Evolutionary conservation across 2,329 filamentous ascomycete species (phyloP).

Genomic region (Fusarium nygamai): DNA sequence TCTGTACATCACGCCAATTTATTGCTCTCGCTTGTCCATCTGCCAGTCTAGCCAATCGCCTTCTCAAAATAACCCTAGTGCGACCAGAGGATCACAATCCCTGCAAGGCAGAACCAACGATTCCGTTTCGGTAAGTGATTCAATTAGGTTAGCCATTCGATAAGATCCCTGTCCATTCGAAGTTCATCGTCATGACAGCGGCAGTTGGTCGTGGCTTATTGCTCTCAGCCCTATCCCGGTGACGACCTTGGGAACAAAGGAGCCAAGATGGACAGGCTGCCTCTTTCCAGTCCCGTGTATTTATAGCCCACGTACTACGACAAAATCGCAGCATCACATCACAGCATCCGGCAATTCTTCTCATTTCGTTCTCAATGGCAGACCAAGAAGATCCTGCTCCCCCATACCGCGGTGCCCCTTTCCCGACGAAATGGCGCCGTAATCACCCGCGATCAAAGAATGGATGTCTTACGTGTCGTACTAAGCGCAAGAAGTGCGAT

Average conservation of each 20-base stretch:
- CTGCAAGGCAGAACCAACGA: not conserved
- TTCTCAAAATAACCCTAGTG: not conserved
- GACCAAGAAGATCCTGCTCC: not conserved
- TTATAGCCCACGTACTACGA: not conserved
- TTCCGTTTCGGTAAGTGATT: not conserved
- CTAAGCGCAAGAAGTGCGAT: slow-evolving; percentile 23
- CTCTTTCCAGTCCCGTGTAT: not conserved
- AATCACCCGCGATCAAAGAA: slow-evolving; percentile 18
- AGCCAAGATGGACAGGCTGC: not conserved
- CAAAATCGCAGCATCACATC: not conserved
- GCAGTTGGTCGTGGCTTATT: not conserved
- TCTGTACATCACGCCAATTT: not conserved
- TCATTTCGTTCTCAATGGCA: not conserved
- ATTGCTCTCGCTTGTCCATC: not conserved
- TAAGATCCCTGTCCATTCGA: not conserved
- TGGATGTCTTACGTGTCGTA: slow-evolving; percentile 2
- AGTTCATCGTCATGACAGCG: not conserved
- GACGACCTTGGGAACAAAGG: not conserved
- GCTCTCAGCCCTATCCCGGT: not conserved
- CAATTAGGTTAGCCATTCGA: not conserved
- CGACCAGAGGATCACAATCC: not conserved
- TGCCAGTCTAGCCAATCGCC: not conserved
- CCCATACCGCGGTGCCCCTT: not conserved
- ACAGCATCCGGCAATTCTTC: not conserved
- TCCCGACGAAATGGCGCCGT: slow-evolving; percentile 12